Percentiles rank a stretch among this genome's conserved stretches.
phyloP scores from a whole-genome alignment of 495 filamentous ascomycete genomes.

The Staphylotrichum longicolle region DNA sequence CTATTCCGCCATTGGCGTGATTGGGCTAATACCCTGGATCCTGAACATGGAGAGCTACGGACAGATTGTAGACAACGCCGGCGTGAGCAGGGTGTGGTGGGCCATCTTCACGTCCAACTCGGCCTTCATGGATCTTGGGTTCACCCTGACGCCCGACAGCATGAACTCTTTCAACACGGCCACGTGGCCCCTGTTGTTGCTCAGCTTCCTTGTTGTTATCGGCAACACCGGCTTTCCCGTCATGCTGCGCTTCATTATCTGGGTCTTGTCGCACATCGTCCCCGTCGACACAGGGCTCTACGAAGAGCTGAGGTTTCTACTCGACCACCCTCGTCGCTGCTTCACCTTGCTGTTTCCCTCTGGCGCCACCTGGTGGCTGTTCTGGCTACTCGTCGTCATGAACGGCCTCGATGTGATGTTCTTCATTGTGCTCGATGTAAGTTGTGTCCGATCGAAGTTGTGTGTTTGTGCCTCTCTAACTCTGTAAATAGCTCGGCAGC shows the following conservation, averaged over 20 bases:
- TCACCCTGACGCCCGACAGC: constrained; percentile 85
- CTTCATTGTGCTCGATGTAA: constrained; percentile 84
- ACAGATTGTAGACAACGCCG: constrained; percentile 56
- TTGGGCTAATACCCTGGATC: constrained; percentile 79
- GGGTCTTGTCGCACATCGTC: constrained; percentile 60
- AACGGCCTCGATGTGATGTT: constrained; percentile 84
- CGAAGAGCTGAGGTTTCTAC: constrained; percentile 84
- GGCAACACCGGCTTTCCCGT: constrained; percentile 95
- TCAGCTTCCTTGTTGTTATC: constrained; percentile 80
- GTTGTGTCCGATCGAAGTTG: constrained; percentile 29
- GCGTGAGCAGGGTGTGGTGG: constrained; percentile 78
- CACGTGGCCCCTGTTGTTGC: constrained; percentile 67
- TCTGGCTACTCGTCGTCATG: constrained; percentile 75
- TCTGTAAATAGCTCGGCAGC: constrained; percentile 58
- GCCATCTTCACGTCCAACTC: constrained; percentile 82
- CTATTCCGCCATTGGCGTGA: constrained; percentile 70
- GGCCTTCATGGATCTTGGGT: constrained; percentile 85
- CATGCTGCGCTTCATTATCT: constrained; percentile 88
- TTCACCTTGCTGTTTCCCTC: constrained; percentile 91
- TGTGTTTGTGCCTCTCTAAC: background rate
- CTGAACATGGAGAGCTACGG: constrained; percentile 56
- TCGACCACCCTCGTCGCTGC: constrained; percentile 92
- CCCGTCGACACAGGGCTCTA: constrained; percentile 64
- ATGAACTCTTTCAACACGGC: constrained; percentile 84
- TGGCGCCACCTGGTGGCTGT: constrained; percentile 93